Conservation (phyloP, 768 basidiomycete genomes). For the Lentinula raphanica region DNA sequence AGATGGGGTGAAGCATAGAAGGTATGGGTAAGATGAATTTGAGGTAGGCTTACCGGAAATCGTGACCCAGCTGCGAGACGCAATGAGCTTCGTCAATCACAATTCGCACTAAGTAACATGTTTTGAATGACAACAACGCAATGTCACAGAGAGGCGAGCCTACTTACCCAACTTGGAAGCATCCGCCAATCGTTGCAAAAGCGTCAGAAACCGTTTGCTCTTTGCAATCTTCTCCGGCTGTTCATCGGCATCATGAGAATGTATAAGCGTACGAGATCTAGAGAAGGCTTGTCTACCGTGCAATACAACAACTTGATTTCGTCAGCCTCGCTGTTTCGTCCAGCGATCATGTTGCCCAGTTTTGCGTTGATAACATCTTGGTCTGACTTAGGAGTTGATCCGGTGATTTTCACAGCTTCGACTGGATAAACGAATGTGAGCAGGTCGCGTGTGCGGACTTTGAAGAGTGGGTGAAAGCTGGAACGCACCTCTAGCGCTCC, state of each 20-base stretch:
- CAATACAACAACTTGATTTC: conserved; percentile 81
- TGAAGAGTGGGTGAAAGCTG: not conserved
- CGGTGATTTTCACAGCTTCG: conserved; percentile 74
- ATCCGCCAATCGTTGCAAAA: conserved; percentile 62
- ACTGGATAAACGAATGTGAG: conserved; percentile 45
- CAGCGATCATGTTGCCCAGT: conserved; percentile 41
- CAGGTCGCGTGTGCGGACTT: too few relatives aligned
- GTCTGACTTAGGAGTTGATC: conserved; percentile 55
- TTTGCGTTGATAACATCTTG: conserved; percentile 41
- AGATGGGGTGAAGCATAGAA: too few relatives aligned
- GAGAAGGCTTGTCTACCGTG: conserved; percentile 47
- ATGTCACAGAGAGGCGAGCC: not conserved
- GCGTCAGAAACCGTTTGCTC: conserved; percentile 58
- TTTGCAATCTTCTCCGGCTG: conserved; percentile 87
- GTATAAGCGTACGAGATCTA: not conserved
- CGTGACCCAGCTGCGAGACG: conserved; percentile 75
- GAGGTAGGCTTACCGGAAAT: conserved; percentile 76
- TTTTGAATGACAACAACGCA: not conserved
- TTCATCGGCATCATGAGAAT: not conserved
- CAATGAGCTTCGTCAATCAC: conserved; percentile 92
- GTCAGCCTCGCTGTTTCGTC: conserved; percentile 19
- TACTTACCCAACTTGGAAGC: conserved; percentile 54
- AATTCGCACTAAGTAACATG: conserved; percentile 54
- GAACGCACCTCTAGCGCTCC: conserved; percentile 51
- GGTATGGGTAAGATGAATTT: too few relatives aligned